Conservation (phyloP, 2,329 filamentous ascomycete species). For the Neofusicoccum umdonicola region DNA sequence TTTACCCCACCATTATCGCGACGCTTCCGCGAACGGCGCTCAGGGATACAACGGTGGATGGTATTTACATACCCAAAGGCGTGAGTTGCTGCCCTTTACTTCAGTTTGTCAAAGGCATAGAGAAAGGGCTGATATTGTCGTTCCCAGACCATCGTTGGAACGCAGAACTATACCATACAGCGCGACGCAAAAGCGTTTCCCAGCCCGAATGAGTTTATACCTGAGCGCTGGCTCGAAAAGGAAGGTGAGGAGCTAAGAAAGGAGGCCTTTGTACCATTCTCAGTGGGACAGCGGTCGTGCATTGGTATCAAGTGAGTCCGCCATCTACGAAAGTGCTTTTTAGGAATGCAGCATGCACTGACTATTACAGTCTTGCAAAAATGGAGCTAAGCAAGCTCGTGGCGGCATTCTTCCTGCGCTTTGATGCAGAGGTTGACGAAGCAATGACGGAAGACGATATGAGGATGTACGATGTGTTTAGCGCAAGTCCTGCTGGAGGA, state of each 20-base stretch:
- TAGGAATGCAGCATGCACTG: not conserved
- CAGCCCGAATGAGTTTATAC: not conserved
- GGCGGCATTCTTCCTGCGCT: not conserved
- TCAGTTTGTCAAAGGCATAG: no score
- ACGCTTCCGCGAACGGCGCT: not conserved
- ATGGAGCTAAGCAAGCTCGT: not conserved
- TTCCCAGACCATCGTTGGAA: not conserved
- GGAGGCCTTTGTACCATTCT: not conserved
- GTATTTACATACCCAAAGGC: not conserved
- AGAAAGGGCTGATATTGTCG: not conserved
- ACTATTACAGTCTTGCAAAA: not conserved
- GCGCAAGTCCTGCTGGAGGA: not conserved
- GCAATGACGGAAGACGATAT: not conserved
- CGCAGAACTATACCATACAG: not conserved
- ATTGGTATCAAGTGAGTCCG: not conserved
- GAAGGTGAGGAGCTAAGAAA: not conserved
- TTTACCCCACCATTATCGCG: constrained; percentile 14
- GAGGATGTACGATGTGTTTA: not conserved
- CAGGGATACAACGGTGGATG: not conserved
- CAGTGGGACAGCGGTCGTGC: not conserved
- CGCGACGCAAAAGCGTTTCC: not conserved
- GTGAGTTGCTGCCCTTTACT: not conserved
- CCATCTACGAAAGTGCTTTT: no score
- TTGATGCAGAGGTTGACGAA: not conserved
- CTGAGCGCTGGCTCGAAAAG: not conserved